Evolutionary conservation across 2,329 filamentous ascomycete genomes (phyloP), one percentile per base, ranked within the genome.

Genomic region (Gremmenia infestans): DNA sequence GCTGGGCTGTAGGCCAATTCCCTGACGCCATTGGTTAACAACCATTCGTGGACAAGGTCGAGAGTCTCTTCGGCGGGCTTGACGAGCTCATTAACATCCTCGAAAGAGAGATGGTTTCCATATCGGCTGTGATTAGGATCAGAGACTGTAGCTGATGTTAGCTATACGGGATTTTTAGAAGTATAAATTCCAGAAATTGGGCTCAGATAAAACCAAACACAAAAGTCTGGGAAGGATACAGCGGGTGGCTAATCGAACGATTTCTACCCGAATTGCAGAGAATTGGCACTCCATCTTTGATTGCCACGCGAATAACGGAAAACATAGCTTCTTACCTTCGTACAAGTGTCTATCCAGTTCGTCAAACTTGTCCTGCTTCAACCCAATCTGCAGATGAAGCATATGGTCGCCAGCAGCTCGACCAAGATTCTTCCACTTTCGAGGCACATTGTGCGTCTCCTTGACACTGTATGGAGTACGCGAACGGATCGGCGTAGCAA

Each of bases 301-400:
- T 40, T 40, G 37, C 7, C 14, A 17, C 37, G n/a, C 37, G 37
- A 40, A 40, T 8, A 40, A 17, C 37, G 37, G 37, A 17, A 17
- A 15, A 40, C 9, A n/a, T 40, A 28, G 17, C 46, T 52, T 28
- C 14, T 39, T n/a, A 78, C 76, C 74, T 68, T 81, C 75, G 54
- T 75, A 73, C 5, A 84, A 72, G 61, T 82, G 80, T 57, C 73
- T 73, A 65, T 83, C 79, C 19, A 85, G 70, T 59, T 78, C 76
- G 8, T 74, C 73, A 55, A 82, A 80, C 36, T 78, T 77, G 55
- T 74, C 72, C 66, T 84, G 81, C 72, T 79, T 82, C 59, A 85
- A 66, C 35, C 78, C 81, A 64, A 85, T 83, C 48, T 81, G 76
- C 42, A 85, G 69, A 47, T 80, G 70, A 58, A 84, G 74, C 25